Conservation (phyloP, 1,284 basidiomycete genomes). For the Pterulicium gracile region DNA sequence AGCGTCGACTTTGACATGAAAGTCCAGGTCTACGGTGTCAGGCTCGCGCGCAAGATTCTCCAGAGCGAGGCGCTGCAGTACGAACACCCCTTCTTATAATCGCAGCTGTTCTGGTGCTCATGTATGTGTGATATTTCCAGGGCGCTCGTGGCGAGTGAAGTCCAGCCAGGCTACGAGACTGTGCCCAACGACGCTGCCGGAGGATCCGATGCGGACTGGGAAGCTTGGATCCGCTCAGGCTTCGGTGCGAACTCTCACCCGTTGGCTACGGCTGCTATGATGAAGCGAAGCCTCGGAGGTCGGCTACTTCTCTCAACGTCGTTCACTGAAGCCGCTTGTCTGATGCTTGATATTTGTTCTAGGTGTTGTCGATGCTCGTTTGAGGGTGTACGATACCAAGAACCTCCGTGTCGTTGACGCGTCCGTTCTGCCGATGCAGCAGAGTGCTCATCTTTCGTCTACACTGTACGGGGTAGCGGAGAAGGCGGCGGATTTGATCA, state of each 20-base stretch:
- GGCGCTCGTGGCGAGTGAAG: slow-evolving; percentile 17
- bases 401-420: slow-evolving; percentile 44
- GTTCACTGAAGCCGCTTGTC: slow-evolving; percentile 1
- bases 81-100: slow-evolving; percentile 8
- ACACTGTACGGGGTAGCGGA: slow-evolving; percentile 37
- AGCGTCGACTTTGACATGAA: slow-evolving; percentile 34
- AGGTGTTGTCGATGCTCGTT: slow-evolving; percentile 31
- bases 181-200: slow-evolving; percentile 31
- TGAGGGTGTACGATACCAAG: slow-evolving; percentile 36
- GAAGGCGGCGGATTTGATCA: slow-evolving; percentile 37
- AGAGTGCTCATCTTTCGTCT: slow-evolving; percentile 30
- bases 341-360: not conserved
- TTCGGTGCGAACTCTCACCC: slow-evolving; percentile 41
- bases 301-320: slow-evolving; percentile 15
- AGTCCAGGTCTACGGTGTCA: slow-evolving; percentile 35
- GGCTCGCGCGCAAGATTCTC: slow-evolving; percentile 32
- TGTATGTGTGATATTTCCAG: not conserved
- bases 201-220: slow-evolving; percentile 33
- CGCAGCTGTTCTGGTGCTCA: too few species aligned
- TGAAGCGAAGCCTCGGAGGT: slow-evolving; percentile 44
- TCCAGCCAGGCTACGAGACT: slow-evolving; percentile 22
- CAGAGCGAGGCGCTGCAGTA: slow-evolving; percentile 25
- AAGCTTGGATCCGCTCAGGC: slow-evolving; percentile 28
- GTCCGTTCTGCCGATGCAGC: slow-evolving; percentile 31
- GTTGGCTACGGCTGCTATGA: slow-evolving; percentile 54